A percentile compares a stretch with the other conserved stretches of the same genome.
These are phyloP conservation scores for Leishmania aethiopica DNA, from an alignment of 208 protist species.

Conservation along the genomic window DNA sequence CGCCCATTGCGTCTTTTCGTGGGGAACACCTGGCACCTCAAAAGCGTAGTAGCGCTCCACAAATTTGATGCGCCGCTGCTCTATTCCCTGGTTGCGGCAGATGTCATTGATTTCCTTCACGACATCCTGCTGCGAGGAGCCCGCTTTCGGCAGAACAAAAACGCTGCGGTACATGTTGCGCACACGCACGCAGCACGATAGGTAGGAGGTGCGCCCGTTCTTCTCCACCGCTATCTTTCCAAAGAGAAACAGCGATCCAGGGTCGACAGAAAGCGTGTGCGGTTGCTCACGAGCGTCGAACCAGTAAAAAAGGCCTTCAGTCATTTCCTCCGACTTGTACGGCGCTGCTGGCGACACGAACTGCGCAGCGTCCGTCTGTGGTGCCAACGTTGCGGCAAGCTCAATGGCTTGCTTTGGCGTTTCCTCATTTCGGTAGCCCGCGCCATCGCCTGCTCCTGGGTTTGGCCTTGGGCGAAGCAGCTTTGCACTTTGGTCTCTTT, in stretches of 20 bases:
- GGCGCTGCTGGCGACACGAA: not conserved
- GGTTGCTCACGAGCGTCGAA: slow-evolving; percentile 90
- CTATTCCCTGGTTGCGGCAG: slow-evolving; percentile 69
- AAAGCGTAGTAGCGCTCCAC: slow-evolving; percentile 94
- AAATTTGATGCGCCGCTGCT: slow-evolving; percentile 85
- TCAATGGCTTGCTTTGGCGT: slow-evolving; percentile 35
- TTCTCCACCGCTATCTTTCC: slow-evolving; percentile 65
- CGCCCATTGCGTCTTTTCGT: slow-evolving; percentile 84
- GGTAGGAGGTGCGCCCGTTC: slow-evolving; percentile 36
- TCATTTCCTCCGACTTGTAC: slow-evolving; percentile 13
- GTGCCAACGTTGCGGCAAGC: slow-evolving; percentile 21
- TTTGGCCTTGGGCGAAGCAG: not conserved
- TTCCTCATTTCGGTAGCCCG: slow-evolving; percentile 37
- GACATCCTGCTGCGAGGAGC: slow-evolving; percentile 65
- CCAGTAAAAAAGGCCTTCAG: slow-evolving; percentile 76
- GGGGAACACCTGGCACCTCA: slow-evolving; percentile 79
- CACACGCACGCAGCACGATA: slow-evolving; percentile 88
- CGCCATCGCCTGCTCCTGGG: slow-evolving; percentile 4
- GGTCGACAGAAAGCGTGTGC: slow-evolving; percentile 59
- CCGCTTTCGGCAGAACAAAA: slow-evolving; percentile 73
- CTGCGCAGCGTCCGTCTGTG: slow-evolving; percentile 7
- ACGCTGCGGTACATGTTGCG: slow-evolving; percentile 78
- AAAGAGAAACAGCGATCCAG: slow-evolving; percentile 92
- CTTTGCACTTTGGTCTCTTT: slow-evolving; percentile 12
- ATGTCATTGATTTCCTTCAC: slow-evolving; percentile 85